Evolutionary conservation across 345 rosid genomes (phyloP).

Genomic region (Brassica rapa): DNA sequence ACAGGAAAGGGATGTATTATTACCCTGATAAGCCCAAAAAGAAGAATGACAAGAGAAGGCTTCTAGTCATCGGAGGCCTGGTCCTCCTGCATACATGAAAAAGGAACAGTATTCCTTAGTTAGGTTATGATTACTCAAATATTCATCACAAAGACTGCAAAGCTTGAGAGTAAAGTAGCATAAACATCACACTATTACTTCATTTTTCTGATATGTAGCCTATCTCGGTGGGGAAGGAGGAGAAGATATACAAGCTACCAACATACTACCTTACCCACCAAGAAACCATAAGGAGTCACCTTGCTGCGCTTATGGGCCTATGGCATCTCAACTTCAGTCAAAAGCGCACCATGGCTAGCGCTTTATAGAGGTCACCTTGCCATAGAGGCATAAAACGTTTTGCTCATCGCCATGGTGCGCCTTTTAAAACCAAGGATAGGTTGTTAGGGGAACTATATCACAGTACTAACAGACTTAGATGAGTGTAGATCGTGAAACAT

Average conservation of each 20-base stretch:
- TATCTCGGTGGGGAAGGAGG: background rate
- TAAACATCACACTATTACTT: background rate
- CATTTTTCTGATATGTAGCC: background rate
- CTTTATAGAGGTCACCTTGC: background rate
- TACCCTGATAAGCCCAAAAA: conserved; percentile 93
- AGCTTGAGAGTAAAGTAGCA: background rate
- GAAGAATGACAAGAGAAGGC: conserved; percentile 69
- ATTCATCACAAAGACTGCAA: conserved; percentile 16
- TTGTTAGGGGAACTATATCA: background rate
- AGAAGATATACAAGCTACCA: background rate
- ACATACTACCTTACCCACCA: background rate
- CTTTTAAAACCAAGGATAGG: background rate
- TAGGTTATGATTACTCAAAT: background rate
- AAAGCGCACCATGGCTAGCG: background rate
- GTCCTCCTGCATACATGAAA: conserved; percentile 57
- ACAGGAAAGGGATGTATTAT: conserved; percentile 30
- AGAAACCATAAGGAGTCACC: background rate
- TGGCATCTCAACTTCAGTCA: background rate
- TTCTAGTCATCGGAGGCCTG: conserved; percentile 72
- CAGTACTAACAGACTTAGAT: background rate
- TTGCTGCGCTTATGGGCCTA: background rate
- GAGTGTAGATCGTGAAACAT: background rate
- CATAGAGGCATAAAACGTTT: background rate
- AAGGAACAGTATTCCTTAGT: conserved; percentile 4
- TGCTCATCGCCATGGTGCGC: background rate